Evolutionary conservation across 1,284 basidiomycete species (phyloP).

Genomic region (Puccinia hordei): DNA sequence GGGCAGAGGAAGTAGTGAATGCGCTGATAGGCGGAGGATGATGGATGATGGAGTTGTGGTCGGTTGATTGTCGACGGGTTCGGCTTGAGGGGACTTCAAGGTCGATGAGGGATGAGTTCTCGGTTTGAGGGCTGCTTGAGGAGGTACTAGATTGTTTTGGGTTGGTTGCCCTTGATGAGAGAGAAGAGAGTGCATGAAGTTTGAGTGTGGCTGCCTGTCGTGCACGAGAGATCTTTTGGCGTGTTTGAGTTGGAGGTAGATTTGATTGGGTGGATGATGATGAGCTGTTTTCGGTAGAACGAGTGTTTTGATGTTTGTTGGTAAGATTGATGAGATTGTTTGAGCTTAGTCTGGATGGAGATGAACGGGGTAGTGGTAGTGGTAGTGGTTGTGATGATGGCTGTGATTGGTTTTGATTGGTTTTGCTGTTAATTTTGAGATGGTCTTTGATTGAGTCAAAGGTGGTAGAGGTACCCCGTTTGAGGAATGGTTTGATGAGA

Average conservation of each 20-base stretch:
- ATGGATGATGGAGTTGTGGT: background rate
- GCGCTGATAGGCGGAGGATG: background rate
- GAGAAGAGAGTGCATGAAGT: constrained; percentile 2
- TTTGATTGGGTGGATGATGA: background rate
- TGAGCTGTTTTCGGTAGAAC: background rate
- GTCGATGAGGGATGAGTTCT: background rate
- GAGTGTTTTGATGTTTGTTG: background rate
- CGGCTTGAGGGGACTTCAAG: background rate
- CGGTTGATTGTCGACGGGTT: background rate
- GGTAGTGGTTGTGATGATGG: background rate
- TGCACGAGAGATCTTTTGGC: constrained; percentile 6
- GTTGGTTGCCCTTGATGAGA: background rate
- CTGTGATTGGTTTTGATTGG: background rate
- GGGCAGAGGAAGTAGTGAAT: constrained; percentile 3
- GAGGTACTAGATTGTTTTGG: background rate
- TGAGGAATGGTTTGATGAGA: constrained; percentile 22
- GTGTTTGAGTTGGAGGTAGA: background rate
- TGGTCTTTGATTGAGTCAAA: constrained; percentile 21
- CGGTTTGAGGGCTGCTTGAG: background rate
- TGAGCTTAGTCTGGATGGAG: background rate
- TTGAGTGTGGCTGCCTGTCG: constrained; percentile 4
- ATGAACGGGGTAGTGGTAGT: background rate
- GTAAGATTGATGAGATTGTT: background rate
- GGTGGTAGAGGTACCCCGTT: background rate
- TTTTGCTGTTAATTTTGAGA: constrained; percentile 3